These are phyloP conservation scores for Strobilomyces confusus DNA, from an alignment of 768 basidiomycete species.

Conservation along the genomic window DNA sequence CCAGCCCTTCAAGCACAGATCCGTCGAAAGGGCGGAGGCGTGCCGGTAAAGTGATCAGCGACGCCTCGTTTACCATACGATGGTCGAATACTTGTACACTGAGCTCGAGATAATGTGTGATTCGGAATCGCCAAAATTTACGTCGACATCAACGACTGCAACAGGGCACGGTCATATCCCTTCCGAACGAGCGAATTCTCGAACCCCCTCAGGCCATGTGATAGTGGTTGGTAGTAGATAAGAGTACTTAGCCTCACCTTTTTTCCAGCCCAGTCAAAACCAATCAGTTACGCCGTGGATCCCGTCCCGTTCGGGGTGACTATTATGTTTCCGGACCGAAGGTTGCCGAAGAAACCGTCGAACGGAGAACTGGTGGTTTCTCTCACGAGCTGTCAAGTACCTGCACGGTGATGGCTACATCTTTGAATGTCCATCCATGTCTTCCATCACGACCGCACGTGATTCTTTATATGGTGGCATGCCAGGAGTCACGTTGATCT, in stretches of 20 bases:
- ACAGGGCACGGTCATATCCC: conserved; percentile 18
- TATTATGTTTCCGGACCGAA: conserved; percentile 34
- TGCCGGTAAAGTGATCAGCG: no score
- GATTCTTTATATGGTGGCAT: conserved; percentile 16
- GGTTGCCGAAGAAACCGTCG: conserved; percentile 37
- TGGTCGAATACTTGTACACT: no score
- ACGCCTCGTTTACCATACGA: no score
- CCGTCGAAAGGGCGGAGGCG: no score
- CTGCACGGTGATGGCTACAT: no score
- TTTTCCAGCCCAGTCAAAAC: background rate
- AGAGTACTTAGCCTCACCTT: conserved; percentile 2
- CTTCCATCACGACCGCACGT: conserved; percentile 41
- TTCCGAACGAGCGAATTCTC: background rate
- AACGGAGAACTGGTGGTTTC: conserved; percentile 32
- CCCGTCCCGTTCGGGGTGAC: conserved; percentile 7
- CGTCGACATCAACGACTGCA: conserved; percentile 8
- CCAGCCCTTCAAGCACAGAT: no score
- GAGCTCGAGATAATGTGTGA: no score
- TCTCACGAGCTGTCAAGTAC: no score
- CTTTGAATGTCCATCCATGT: conserved; percentile 19
- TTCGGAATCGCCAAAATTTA: no score
- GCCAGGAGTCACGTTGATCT: conserved; percentile 1
- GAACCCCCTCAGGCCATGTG: background rate
- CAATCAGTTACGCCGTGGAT: conserved; percentile 1
- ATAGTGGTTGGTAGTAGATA: background rate